A percentile compares a stretch with the other conserved stretches of the same genome.
phyloP scores from a whole-genome alignment of 768 basidiomycete species.

The Mycena capillaripes region DNA sequence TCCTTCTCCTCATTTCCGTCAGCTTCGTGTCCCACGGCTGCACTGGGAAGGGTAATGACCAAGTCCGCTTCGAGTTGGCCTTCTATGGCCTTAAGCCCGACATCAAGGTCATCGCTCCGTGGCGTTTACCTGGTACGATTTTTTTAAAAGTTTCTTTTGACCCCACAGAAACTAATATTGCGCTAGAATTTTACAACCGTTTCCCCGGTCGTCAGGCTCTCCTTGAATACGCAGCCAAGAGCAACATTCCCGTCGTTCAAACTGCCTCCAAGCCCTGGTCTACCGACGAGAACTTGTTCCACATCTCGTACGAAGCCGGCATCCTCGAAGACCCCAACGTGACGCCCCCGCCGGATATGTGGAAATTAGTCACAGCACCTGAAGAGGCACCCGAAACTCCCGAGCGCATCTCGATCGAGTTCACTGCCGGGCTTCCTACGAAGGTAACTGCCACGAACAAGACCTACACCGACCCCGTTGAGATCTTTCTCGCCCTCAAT shows the following conservation, averaged over 20 bases:
- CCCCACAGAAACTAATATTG: not conserved
- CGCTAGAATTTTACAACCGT: constrained; percentile 94
- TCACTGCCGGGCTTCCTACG: constrained; percentile 87
- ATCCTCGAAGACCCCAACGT: constrained; percentile 97
- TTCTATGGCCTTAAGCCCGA: constrained; percentile 99
- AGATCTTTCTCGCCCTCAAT: constrained; percentile 94
- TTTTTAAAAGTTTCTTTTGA: not conserved
- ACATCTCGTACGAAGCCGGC: constrained; percentile 99
- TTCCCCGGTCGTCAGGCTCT: constrained; percentile 97
- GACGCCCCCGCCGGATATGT: constrained; percentile 97
- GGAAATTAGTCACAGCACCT: constrained; percentile 93
- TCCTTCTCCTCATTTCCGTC: not conserved
- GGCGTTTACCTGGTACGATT: constrained; percentile 89
- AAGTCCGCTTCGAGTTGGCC: constrained; percentile 98
- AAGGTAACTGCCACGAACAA: constrained; percentile 76
- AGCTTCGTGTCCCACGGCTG: constrained; percentile 98
- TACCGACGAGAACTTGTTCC: constrained; percentile 99
- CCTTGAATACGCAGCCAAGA: constrained; percentile 89
- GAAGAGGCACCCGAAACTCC: constrained; percentile 85
- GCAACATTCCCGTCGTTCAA: constrained; percentile 93
- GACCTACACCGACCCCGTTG: constrained; percentile 91
- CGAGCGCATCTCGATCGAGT: constrained; percentile 88
- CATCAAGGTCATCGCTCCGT: constrained; percentile 99
- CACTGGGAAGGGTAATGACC: constrained; percentile 99
- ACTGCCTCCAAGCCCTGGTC: constrained; percentile 99